Evolutionary conservation across 805 yeast genomes (phyloP).

Genomic region (Kazachstania taianensis): DNA sequence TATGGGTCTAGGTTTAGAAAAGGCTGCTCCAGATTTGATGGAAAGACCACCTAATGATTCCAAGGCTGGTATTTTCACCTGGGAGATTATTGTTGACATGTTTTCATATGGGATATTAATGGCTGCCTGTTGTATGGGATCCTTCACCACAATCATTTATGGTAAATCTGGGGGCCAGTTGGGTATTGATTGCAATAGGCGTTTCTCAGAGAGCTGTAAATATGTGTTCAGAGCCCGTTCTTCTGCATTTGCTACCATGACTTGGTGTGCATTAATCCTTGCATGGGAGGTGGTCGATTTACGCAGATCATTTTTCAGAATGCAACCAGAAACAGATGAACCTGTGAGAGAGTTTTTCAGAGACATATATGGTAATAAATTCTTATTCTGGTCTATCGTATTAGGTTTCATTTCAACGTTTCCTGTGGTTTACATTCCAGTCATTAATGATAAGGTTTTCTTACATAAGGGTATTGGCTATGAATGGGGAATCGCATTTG

Average conservation of each 20-base stretch:
- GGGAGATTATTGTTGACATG: conserved; percentile 58
- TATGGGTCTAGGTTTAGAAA: conserved; percentile 92
- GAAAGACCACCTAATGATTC: conserved; percentile 86
- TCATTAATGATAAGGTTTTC: conserved; percentile 69
- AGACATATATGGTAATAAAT: conserved; percentile 65
- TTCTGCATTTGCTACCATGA: conserved; percentile 68
- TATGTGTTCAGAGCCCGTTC: conserved; percentile 69
- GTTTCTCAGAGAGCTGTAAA: conserved; percentile 38
- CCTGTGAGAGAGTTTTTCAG: conserved; percentile 49
- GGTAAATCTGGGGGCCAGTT: conserved; percentile 56
- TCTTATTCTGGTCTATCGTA: conserved; percentile 72
- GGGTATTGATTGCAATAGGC: conserved; percentile 54
- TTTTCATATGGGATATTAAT: conserved; percentile 61
- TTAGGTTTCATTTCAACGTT: conserved; percentile 61
- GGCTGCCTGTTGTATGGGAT: conserved; percentile 59
- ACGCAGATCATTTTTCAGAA: conserved; percentile 57
- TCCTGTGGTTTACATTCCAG: conserved; percentile 82
- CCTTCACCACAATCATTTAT: conserved; percentile 57
- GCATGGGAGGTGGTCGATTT: conserved; percentile 81
- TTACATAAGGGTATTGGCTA: conserved; percentile 59
- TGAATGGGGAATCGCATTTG: conserved; percentile 75
- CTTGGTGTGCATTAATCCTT: conserved; percentile 73
- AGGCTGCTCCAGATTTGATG: conserved; percentile 93
- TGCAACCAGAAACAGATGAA: conserved; percentile 56
- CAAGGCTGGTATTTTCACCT: conserved; percentile 72